Evolutionary conservation across 441 rosid species (phyloP), one percentile per base, ranked within the genome.

Genomic region (Corymbia citriodora): DNA sequence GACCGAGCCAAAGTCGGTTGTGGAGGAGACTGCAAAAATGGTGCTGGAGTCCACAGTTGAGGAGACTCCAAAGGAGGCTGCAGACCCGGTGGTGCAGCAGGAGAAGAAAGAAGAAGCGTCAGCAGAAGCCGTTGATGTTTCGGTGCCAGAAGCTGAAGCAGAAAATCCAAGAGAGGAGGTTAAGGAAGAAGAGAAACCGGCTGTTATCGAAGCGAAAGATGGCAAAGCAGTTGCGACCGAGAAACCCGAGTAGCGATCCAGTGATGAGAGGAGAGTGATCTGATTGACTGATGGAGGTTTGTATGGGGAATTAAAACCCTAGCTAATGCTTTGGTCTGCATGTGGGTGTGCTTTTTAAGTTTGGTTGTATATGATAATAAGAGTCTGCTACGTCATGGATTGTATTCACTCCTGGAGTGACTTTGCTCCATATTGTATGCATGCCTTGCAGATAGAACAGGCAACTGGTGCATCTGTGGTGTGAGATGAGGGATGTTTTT

Each of bases 151-250:
- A 59, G 59, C 90, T 27, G 92, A 65, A 54, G 88, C 90, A 54
- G 90, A 55, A 88, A 91, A 87, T 23, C 90, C 93, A 55, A 90
- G 92, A 89, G 92, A 90, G 68, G 93, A 87, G 25, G 90, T 68
- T 4, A 83, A 92, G 90, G 93, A 92, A 90, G 95, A 90, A 70
- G 89, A 88, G 74, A 55, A 87, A 61, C 31, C 7, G 61, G 63
- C 0, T 8, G 88, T 74, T 74, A 23, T 57, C 13, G 52, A 90
- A 90, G 87, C 79, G 68, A 48, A 91, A 65, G 81, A 91, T 87
- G 82, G 90, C 54, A 55, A 52, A 88, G 87, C 88, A 90, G 89
- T 27, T 23, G 29, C 52, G 31, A 89, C 87, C 40, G 88, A 91
- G 91, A 92, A 91, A 86, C 70, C 93, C 1, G 93, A 91, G 93